Conservation (phyloP, 108 stramenopile species). For the Schizochytrium sp. region DNA sequence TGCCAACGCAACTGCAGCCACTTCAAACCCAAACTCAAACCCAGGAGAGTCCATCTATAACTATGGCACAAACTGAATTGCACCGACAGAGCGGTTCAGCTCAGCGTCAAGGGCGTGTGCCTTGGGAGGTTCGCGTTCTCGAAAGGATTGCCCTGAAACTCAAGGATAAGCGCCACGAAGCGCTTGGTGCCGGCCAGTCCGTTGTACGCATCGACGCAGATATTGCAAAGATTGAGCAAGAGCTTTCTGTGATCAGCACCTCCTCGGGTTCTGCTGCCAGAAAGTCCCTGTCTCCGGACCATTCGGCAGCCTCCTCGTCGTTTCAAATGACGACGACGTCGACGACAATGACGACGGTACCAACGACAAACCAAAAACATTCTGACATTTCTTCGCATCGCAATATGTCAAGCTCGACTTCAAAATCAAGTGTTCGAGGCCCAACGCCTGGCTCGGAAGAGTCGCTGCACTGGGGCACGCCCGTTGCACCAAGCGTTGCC, state of each 20-base stretch:
- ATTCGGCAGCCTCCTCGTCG: too few species aligned
- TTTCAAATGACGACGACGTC: too few species aligned
- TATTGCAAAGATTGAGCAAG: background rate
- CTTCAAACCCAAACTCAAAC: background rate
- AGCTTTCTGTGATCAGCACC: background rate
- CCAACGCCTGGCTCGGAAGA: too few species aligned
- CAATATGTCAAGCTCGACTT: too few species aligned
- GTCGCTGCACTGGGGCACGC: too few species aligned
- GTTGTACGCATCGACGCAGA: background rate
- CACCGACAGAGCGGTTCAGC: background rate
- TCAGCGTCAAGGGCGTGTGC: background rate
- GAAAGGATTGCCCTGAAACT: background rate
- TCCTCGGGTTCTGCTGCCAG: too few species aligned
- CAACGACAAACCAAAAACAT: too few species aligned
- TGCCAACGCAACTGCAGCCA: too few species aligned
- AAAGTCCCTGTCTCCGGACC: too few species aligned
- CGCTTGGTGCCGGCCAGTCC: background rate
- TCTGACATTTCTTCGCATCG: too few species aligned
- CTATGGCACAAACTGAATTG: background rate
- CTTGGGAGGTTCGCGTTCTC: background rate
- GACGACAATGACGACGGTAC: too few species aligned
- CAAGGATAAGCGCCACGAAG: background rate
- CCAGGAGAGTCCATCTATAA: background rate
- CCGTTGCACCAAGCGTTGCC: background rate
- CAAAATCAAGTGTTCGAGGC: too few species aligned